These are phyloP conservation scores for Morella rubra DNA, from an alignment of 306 rosid species.

Conservation along the genomic window DNA sequence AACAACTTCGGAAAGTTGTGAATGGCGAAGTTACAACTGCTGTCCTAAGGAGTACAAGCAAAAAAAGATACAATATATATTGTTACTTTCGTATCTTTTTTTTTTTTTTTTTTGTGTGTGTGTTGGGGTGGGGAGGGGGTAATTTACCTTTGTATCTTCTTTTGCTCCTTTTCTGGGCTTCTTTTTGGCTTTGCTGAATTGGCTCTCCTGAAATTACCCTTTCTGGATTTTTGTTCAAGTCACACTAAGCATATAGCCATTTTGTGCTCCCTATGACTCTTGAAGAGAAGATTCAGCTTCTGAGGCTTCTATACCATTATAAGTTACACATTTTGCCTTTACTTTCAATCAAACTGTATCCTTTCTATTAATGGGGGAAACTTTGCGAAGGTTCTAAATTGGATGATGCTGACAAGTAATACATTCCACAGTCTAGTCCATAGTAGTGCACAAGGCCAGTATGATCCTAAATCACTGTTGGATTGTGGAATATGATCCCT, in stretches of 20 bases:
- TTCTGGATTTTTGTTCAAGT: not conserved
- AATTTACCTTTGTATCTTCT: too few species aligned
- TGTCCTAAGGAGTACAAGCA: not conserved
- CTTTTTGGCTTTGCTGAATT: not conserved
- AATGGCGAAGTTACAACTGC: not conserved
- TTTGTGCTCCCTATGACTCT: not conserved
- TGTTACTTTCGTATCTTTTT: not conserved
- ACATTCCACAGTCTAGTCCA: not conserved
- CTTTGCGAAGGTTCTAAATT: not conserved
- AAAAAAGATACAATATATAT: not conserved
- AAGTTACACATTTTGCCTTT: not conserved
- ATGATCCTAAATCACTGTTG: not conserved
- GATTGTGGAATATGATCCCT: not conserved
- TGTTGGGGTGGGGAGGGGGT: too few species aligned
- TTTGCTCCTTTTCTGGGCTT: not conserved
- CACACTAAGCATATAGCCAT: not conserved
- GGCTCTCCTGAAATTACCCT: not conserved
- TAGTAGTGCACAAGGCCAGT: not conserved
- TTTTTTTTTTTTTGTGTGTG: not conserved
- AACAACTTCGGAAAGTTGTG: not conserved
- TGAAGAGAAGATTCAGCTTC: slow-evolving; percentile 1
- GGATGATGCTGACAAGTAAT: not conserved
- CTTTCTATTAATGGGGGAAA: not conserved
- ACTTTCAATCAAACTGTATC: not conserved
- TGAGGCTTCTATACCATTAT: not conserved